These are phyloP conservation scores for grape (Vitis vinifera) DNA, from an alignment of 164 flowering plant genomes.

Conservation along the genomic window ASM3070453v1 NC_081805.1:298501-299000, in stretches of 20 bases:
- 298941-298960: no score
- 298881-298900: background rate
- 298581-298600: slow-evolving; percentile 80
- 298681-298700: slow-evolving; percentile 67
- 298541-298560: slow-evolving; percentile 85
- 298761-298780: slow-evolving; percentile 95
- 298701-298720: slow-evolving; percentile 61
- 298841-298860: slow-evolving; percentile 29
- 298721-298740: slow-evolving; percentile 74
- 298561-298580: slow-evolving; percentile 63
- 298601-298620: slow-evolving; percentile 82
- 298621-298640: slow-evolving; percentile 88
- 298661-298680: slow-evolving; percentile 88
- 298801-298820: slow-evolving; percentile 30
- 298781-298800: slow-evolving; percentile 67
- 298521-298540: slow-evolving; percentile 87
- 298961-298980: no score
- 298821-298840: slow-evolving; percentile 37
- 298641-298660: slow-evolving; percentile 90
- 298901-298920: background rate
- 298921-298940: no score
- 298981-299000: no score
- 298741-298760: slow-evolving; percentile 86
- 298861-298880: background rate
- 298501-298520: slow-evolving; percentile 93